These are phyloP conservation scores for Hypomyces perniciosus DNA, from an alignment of 2,329 filamentous ascomycete species.

Conservation along the genomic window DNA sequence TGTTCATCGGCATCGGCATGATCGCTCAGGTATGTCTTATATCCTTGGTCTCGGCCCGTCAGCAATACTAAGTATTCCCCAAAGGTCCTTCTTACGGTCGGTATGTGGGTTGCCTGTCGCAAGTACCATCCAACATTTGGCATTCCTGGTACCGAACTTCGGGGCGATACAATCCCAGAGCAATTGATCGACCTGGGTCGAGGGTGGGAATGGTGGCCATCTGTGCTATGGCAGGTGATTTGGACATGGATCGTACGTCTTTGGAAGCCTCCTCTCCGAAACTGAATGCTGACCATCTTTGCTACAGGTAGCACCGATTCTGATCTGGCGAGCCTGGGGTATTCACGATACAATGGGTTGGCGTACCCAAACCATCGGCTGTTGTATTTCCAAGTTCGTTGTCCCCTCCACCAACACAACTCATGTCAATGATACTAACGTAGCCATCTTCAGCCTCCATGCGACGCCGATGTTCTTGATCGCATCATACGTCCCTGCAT, in stretches of 20 bases:
- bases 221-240: slow-evolving; percentile 47
- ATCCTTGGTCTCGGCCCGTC: not conserved
- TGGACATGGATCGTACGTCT: slow-evolving; percentile 44
- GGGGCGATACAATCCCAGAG: slow-evolving; percentile 29
- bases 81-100: slow-evolving; percentile 45
- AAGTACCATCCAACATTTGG: slow-evolving; percentile 53
- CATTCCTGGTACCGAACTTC: slow-evolving; percentile 31
- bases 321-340: slow-evolving; percentile 46
- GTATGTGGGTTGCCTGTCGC: slow-evolving; percentile 50
- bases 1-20: slow-evolving; percentile 42
- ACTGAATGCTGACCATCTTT: not conserved
- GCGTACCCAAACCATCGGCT: slow-evolving; percentile 47
- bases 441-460: slow-evolving; percentile 39
- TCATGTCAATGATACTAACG: too few relatives aligned
- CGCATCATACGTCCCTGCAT: slow-evolving; percentile 43
- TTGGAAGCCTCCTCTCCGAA: not conserved
- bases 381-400: slow-evolving; percentile 27
- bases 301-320: slow-evolving; percentile 38
- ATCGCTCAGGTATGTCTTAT: slow-evolving; percentile 38
- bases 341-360: slow-evolving; percentile 54
- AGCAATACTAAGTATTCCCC: not conserved
- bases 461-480: slow-evolving; percentile 60
- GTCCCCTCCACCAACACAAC: not conserved
- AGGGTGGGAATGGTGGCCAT: slow-evolving; percentile 58
- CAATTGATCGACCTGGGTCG: slow-evolving; percentile 35